Evolutionary conservation across 2,329 filamentous ascomycete genomes (phyloP).

Genomic region (Colletotrichum aenigma): DNA sequence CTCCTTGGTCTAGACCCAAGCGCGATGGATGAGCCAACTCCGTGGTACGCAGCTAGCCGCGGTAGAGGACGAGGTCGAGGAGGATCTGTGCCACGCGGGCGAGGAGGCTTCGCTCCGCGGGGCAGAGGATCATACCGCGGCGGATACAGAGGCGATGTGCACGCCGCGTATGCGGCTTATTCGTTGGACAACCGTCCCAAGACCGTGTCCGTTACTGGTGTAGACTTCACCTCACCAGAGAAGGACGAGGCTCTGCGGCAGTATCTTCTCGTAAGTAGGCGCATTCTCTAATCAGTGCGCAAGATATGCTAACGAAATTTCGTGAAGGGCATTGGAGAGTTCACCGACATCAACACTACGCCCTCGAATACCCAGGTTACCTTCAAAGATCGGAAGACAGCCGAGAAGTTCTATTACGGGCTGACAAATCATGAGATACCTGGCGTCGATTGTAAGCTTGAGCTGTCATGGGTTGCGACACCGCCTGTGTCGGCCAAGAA

Average conservation of each 20-base stretch:
- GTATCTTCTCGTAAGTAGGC: constrained; percentile 66
- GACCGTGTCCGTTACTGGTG: constrained; percentile 66
- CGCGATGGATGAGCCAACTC: constrained; percentile 47
- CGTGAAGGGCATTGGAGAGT: constrained; percentile 64
- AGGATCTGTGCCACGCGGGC: constrained; percentile 35
- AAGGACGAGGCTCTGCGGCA: constrained; percentile 74
- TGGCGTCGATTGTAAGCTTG: constrained; percentile 64
- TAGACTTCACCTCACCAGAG: constrained; percentile 64
- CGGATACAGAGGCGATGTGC: constrained; percentile 46
- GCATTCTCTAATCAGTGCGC: background rate
- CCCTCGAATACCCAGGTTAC: constrained; percentile 56
- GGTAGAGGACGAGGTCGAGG: constrained; percentile 49
- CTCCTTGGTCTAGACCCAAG: constrained; percentile 70
- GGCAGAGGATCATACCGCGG: constrained; percentile 45
- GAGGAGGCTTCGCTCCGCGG: constrained; percentile 34
- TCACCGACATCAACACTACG: constrained; percentile 59
- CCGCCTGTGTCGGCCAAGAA: constrained; percentile 27
- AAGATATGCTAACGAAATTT: background rate
- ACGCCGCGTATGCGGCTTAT: constrained; percentile 64
- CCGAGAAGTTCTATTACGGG: constrained; percentile 70
- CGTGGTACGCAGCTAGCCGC: constrained; percentile 23
- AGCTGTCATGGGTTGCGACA: constrained; percentile 66
- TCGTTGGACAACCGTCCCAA: constrained; percentile 79
- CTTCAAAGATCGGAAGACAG: constrained; percentile 72
- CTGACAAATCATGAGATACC: constrained; percentile 63